Percentiles rank a stretch among this genome's conserved stretches.
Conservation (phyloP, 108 stramenopile genomes). For the Seminavis robusta region DNA sequence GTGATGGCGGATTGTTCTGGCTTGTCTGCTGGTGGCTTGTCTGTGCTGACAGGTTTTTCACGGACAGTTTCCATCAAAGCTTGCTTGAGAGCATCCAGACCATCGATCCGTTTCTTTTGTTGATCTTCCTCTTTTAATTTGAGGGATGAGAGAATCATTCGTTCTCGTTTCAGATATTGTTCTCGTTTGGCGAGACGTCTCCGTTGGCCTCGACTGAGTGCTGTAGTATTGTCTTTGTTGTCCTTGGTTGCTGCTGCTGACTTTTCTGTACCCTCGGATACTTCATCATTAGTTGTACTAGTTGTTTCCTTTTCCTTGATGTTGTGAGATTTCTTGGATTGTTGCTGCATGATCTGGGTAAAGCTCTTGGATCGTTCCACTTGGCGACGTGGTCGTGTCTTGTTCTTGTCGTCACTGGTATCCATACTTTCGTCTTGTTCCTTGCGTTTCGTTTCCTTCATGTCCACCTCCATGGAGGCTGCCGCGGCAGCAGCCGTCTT, state of each 20-base stretch:
- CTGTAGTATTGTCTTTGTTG: slow-evolving; percentile 10
- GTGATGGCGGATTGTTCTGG: too few relatives aligned
- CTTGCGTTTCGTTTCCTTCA: too few relatives aligned
- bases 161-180: slow-evolving; percentile 71
- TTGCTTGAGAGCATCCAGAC: slow-evolving; percentile 71
- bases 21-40: not conserved
- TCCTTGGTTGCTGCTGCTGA: not conserved
- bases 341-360: not conserved
- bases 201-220: slow-evolving; percentile 74
- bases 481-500: slow-evolving; percentile 11
- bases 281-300: slow-evolving; percentile 1
- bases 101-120: slow-evolving; percentile 78
- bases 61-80: slow-evolving; percentile 42
- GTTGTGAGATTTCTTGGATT: not conserved
- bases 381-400: slow-evolving; percentile 15
- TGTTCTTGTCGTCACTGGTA: too few relatives aligned
- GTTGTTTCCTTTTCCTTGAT: slow-evolving; percentile 2
- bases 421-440: too few relatives aligned
- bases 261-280: not conserved
- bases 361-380: not conserved
- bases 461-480: too few relatives aligned
- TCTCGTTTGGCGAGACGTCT: slow-evolving; percentile 77
- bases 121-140: slow-evolving; percentile 55
- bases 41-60: not conserved
- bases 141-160: slow-evolving; percentile 72